Evolutionary conservation across 2,329 filamentous ascomycete genomes (phyloP), one percentile per base, ranked within the genome.

Genomic region (Capronia epimyces): DNA sequence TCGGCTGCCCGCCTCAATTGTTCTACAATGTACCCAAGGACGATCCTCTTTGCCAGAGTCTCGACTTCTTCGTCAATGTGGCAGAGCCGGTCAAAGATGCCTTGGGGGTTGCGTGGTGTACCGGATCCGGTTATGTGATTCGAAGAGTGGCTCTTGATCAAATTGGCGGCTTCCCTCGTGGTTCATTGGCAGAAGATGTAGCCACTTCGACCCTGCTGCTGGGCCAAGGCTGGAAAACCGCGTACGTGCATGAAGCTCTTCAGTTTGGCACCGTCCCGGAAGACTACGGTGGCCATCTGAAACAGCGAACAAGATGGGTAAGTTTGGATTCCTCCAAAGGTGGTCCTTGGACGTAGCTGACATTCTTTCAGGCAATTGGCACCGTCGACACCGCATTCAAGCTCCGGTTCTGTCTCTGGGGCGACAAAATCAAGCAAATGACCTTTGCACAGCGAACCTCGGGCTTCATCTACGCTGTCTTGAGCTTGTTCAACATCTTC

Each of bases 381-480:
- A 81, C 78, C 0, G 72, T 82, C 12, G 78, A 82, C 60, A 81
- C 77, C 0, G 76, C 79, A 0, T 70, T 80, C 60, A 81, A 80
- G 69, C 73, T 82, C 43, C 79, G 76, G 57, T 82, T 82, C 57
- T 81, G 77, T 59, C 67, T 81, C 3, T 81, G 67, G 66, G 78
- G 80, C 25, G 70, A 76, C 8, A 62, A 71, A 47, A 73, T 81
- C 24, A 69, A 69, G 50, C 60, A 75, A 29, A 80, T 83, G 78
- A 74, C 70, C 0, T 66, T 75, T 37, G 74, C 77, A 12, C 78
- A 81, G 63, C 77, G 80, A 44, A 78, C 81, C 61, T 79, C 76
- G 0, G 78, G 78, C 25, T 80, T 79, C 64, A 65, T 82, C 42
- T 82, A 80, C 59, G 75, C 77, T 1, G 72, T 74, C 9, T 68